These are phyloP conservation scores for Chlorella vulgaris DNA, from an alignment of 139 green algal species.

Conservation along the genomic window DNA sequence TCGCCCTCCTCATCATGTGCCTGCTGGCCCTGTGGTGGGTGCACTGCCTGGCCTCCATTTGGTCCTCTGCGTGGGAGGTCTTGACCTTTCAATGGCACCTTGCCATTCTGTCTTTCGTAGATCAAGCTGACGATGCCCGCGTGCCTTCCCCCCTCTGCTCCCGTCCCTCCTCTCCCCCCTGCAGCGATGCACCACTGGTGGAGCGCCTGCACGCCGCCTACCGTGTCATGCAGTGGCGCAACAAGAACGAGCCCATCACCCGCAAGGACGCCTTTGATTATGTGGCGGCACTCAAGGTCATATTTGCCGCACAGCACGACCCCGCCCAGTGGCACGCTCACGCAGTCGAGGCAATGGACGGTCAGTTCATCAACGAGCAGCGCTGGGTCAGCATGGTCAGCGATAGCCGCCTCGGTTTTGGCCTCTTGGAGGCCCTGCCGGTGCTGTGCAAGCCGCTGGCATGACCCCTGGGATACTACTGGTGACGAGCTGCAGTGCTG, in stretches of 20 bases:
- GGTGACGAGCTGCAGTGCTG: not conserved
- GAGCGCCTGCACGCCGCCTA: constrained; percentile 23
- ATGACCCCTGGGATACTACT: not conserved
- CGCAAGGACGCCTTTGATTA: constrained; percentile 31
- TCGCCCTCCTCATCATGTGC: constrained; percentile 53
- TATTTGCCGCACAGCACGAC: constrained; percentile 30
- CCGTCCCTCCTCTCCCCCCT: not conserved
- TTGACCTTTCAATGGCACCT: not conserved
- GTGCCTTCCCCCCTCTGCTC: not conserved
- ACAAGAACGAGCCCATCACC: constrained; percentile 56
- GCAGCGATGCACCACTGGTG: constrained; percentile 23
- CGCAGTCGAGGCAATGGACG: constrained; percentile 10
- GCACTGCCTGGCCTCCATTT: not conserved
- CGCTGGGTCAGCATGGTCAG: constrained; percentile 24
- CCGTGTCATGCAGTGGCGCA: constrained; percentile 35
- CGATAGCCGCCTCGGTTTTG: constrained; percentile 19
- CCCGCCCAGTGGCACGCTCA: not conserved
- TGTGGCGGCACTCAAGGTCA: constrained; percentile 33
- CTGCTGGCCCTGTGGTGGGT: constrained; percentile 44
- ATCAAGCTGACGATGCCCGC: too few species aligned
- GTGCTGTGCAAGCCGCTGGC: constrained; percentile 37
- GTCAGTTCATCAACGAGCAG: constrained; percentile 36
- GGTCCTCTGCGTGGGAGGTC: not conserved
- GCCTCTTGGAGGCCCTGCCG: constrained; percentile 32
- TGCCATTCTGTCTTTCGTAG: not conserved